These are phyloP conservation scores for Babesia bovis DNA, from an alignment of 169 alveolate genomes.

Conservation along the genomic window DNA sequence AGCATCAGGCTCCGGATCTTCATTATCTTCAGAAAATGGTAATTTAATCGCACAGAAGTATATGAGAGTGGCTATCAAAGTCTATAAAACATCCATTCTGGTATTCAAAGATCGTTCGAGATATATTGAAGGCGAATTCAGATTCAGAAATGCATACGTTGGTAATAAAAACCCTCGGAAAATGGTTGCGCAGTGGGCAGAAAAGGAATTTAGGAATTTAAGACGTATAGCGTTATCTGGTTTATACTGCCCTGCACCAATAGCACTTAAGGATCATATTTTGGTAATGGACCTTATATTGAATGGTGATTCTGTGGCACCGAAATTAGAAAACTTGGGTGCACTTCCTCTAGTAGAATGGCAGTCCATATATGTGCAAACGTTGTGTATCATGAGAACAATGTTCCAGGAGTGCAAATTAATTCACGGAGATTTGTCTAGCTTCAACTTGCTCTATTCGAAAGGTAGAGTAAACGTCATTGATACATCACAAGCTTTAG, in stretches of 20 bases:
- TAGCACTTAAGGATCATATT: conserved; percentile 91
- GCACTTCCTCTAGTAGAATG: conserved; percentile 63
- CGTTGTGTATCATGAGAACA: conserved; percentile 86
- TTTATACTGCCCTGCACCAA: conserved; percentile 93
- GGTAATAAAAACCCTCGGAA: conserved; percentile 95
- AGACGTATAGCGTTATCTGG: conserved; percentile 90
- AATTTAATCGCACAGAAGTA: not conserved
- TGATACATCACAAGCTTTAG: conserved; percentile 98
- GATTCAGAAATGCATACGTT: conserved; percentile 95
- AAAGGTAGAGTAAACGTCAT: conserved; percentile 88
- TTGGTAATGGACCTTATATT: conserved; percentile 96
- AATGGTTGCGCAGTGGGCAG: conserved; percentile 99
- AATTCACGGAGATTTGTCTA: conserved; percentile 98
- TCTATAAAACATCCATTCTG: conserved; percentile 97
- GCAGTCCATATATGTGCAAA: conserved; percentile 84
- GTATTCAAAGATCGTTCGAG: conserved; percentile 97
- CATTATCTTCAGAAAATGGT: not conserved
- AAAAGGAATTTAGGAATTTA: conserved; percentile 96
- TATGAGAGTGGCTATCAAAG: conserved; percentile 92
- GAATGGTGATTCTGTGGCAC: conserved; percentile 74
- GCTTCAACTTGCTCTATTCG: conserved; percentile 91
- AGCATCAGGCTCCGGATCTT: not conserved
- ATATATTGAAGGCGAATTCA: conserved; percentile 97
- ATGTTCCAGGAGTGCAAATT: conserved; percentile 91
- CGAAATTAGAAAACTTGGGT: conserved; percentile 70